Conservation (phyloP, 2,329 filamentous ascomycete species). For the Graphilbum ipis-grandicollis region DNA sequence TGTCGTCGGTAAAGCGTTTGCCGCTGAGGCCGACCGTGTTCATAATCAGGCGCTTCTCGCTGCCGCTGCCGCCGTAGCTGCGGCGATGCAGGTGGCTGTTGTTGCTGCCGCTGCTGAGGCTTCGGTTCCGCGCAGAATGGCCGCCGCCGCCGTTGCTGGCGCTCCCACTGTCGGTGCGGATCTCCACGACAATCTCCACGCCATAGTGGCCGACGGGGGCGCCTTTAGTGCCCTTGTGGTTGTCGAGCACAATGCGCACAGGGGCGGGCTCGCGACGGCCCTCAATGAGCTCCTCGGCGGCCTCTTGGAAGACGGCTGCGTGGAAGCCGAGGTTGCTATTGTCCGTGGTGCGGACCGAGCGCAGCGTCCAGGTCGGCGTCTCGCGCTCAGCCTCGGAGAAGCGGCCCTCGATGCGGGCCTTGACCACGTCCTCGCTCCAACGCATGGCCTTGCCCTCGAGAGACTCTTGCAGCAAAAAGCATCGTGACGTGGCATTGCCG, state of each 20-base stretch:
- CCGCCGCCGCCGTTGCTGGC: constrained; percentile 25
- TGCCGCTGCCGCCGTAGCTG: constrained; percentile 28
- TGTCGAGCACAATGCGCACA: constrained; percentile 57
- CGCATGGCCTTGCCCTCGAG: constrained; percentile 65
- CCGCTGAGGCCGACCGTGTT: constrained; percentile 48
- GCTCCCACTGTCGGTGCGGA: constrained; percentile 31
- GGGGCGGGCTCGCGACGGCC: constrained; percentile 50
- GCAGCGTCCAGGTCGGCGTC: constrained; percentile 61
- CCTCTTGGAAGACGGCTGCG: constrained; percentile 57
- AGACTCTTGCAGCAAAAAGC: constrained; percentile 53
- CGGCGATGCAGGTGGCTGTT: neutral
- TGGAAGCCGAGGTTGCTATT: constrained; percentile 39
- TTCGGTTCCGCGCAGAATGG: too few relatives aligned
- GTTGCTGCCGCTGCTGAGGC: constrained; percentile 23
- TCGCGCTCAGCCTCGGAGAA: constrained; percentile 76
- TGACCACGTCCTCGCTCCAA: constrained; percentile 70
- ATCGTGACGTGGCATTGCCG: constrained; percentile 40
- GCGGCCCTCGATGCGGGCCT: constrained; percentile 70
- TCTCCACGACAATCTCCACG: constrained; percentile 52
- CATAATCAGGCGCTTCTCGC: constrained; percentile 26
- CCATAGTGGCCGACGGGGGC: constrained; percentile 50
- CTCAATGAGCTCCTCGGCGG: constrained; percentile 40
- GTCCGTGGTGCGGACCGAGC: constrained; percentile 48
- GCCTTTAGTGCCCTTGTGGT: constrained; percentile 47
- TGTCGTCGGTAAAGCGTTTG: constrained; percentile 54